Evolutionary conservation across 192 early-diverging fungal genomes (phyloP), one percentile per base, ranked within the genome.

Genomic region (Entomortierella chlamydospora): DNA sequence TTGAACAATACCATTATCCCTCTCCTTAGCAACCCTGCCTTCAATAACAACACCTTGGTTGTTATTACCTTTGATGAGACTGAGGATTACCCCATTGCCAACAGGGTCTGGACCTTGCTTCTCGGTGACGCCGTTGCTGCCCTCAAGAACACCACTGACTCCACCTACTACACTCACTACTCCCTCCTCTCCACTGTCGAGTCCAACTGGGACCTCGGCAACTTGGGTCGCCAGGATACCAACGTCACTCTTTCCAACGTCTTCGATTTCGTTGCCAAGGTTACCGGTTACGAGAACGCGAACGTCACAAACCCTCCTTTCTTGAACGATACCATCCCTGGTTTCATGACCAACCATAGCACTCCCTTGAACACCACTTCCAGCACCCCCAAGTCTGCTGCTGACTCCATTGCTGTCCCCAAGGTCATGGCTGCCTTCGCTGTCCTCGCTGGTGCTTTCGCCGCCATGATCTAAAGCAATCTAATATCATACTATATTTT

Each of bases 81-180:
- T 22, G 69, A 76, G 20, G 68, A 55, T 43, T 74, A 81, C 45
- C 18, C 30, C 29, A 28, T 43, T 43, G 29, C 50, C 25, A 89
- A 89, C 81, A 61, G 69, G 1, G 83, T 89, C 45, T 83, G 57
- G 53, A 50, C 82, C 26, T 9, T 85, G 18, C 72, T 88, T 25
- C 47, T 88, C 6, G 87, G 88, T 47, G 67, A 71, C 57, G 67
- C 72, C n/a, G 81, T 83, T n/a, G 42, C 64, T 0, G 31, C 57
- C 28, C 13, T 68, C 33, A 74, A 70, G 65, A 69, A 70, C 62
- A 83, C 81, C 33, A 72, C 56, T 23, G 92, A 93, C 81, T 68
- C 42, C 49, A 89, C 90, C 22, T 69, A 49, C 42, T 93, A 93
- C 64, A 85, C 83, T 25, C 92, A 93, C 65, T 93, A 89, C 81